Conservation (phyloP, 306 rosid genomes). For the Dalbergia oliveri region DNA sequence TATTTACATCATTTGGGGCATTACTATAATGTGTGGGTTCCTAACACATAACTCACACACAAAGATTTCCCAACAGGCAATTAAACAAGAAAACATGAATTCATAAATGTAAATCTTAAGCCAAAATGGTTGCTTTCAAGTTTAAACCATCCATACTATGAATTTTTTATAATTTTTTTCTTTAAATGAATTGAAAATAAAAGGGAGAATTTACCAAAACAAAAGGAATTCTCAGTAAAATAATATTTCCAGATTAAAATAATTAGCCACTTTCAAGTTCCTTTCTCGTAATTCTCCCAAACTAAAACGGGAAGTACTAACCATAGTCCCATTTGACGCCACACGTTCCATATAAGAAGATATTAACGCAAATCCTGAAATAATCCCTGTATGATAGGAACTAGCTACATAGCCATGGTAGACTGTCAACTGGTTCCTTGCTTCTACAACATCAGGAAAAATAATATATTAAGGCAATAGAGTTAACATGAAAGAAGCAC, state of each 20-base stretch:
- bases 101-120: not conserved
- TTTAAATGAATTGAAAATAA: not conserved
- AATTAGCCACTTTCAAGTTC: conserved; percentile 5
- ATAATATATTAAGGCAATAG: conserved; percentile 14
- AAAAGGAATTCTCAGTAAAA: conserved; percentile 9
- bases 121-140: not conserved
- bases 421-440: conserved; percentile 63
- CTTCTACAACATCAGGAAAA: conserved; percentile 56
- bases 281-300: conserved; percentile 24
- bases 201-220: conserved; percentile 1
- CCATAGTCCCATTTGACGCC: conserved; percentile 69
- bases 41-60: not conserved
- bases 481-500: conserved; percentile 12
- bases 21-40: too few species aligned
- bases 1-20: too few species aligned
- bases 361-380: conserved; percentile 84
- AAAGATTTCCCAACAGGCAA: not conserved
- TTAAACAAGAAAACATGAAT: not conserved
- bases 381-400: conserved; percentile 91
- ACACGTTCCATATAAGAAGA: conserved; percentile 78
- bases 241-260: not conserved
- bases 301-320: conserved; percentile 49
- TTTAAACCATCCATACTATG: not conserved
- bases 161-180: too few species aligned
- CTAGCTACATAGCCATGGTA: conserved; percentile 89